phyloP scores from a whole-genome alignment of 176 grass and related monocot genomes.

The Rhynchospora breviuscula region DNA sequence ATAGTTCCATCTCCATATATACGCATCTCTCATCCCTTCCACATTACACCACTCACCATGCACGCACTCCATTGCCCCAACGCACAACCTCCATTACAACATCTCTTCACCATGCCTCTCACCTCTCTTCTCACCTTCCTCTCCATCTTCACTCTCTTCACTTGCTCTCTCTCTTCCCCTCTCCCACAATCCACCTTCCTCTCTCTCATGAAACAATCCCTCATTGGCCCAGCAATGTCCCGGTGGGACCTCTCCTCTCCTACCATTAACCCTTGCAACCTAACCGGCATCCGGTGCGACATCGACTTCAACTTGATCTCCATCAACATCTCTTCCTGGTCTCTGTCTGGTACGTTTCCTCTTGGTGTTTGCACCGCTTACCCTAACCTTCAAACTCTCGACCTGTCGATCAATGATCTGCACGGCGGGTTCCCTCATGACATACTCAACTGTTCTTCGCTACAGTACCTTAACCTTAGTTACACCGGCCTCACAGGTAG shows the following conservation, averaged over 20 bases:
- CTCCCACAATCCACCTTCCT: conserved; percentile 47
- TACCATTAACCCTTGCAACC: conserved; percentile 39
- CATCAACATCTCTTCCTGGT: conserved; percentile 73
- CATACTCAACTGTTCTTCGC: conserved; percentile 58
- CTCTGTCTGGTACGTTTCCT: conserved; percentile 49
- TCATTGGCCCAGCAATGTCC: conserved; percentile 55
- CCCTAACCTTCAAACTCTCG: conserved; percentile 49
- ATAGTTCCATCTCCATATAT: conserved; percentile 4
- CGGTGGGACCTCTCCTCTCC: conserved; percentile 50
- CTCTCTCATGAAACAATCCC: conserved; percentile 52
- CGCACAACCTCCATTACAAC: neutral
- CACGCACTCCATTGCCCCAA: neutral
- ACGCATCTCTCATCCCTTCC: neutral
- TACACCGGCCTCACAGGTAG: conserved; percentile 41
- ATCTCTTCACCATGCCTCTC: conserved; percentile 7
- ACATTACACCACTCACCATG: conserved; percentile 6
- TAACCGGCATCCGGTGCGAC: conserved; percentile 51
- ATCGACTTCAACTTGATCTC: conserved; percentile 20
- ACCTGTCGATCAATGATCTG: conserved; percentile 49
- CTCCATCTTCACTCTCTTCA: conserved; percentile 6
- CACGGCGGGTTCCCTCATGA: conserved; percentile 48
- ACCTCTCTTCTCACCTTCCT: conserved; percentile 4
- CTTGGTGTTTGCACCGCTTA: conserved; percentile 41
- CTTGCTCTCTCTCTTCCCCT: neutral
- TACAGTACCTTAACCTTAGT: conserved; percentile 68